Conservation (phyloP, 352 stramenopile genomes). For the Phytophthora fragariaefolia region DNA sequence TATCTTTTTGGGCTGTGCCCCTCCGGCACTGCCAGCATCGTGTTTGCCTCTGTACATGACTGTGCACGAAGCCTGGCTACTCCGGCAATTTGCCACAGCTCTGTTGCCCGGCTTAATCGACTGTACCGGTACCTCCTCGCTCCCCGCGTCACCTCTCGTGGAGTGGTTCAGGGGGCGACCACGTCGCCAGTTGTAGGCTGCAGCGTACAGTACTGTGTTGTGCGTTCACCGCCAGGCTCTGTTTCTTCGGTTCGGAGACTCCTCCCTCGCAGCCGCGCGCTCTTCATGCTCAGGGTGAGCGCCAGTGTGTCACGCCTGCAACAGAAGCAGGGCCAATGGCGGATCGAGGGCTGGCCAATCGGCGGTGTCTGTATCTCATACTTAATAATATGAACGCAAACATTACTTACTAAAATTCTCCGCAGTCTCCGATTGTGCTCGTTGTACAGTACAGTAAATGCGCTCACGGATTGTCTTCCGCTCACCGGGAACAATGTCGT, state of each 20-base stretch:
- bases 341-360: not conserved
- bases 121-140: no score
- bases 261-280: slow-evolving; percentile 6
- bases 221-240: not conserved
- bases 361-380: not conserved
- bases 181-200: not conserved
- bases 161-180: not conserved
- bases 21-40: no score
- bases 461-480: no score
- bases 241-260: not conserved
- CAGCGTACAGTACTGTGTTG: not conserved
- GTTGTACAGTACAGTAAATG: no score
- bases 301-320: no score
- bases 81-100: no score
- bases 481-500: no score
- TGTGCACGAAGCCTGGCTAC: no score
- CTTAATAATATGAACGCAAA: not conserved
- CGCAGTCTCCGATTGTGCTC: not conserved
- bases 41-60: no score
- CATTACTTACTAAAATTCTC: not conserved
- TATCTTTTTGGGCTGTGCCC: slow-evolving; percentile 29
- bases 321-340: no score
- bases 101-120: no score
- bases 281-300: slow-evolving; percentile 8
- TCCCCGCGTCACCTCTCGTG: not conserved